Percentiles rank a stretch among this genome's conserved stretches.
Conservation (phyloP, 805 yeast species). For the Saturnispora galanensis region DNA sequence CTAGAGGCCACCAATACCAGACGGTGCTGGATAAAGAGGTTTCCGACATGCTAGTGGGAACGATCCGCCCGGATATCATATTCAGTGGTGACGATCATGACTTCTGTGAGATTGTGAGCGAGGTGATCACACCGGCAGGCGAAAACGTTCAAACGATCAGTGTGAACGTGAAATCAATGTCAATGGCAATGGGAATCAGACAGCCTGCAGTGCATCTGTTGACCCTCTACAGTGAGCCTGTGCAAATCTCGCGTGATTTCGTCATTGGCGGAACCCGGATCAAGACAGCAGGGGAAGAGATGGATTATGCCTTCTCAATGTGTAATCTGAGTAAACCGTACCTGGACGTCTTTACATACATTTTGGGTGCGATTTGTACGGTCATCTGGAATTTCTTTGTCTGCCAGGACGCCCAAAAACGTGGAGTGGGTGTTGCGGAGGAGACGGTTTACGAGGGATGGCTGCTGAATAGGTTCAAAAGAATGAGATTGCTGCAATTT, state of each 20-base stretch:
- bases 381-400: constrained; percentile 4
- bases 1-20: constrained; percentile 78
- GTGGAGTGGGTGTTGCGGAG: not conserved
- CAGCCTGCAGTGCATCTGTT: constrained; percentile 29
- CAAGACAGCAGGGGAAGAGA: constrained; percentile 28
- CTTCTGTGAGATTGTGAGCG: constrained; percentile 71
- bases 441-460: not conserved
- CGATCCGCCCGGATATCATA: constrained; percentile 55
- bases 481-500: not conserved
- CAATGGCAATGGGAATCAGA: constrained; percentile 78
- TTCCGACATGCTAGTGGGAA: constrained; percentile 45
- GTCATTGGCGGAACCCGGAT: constrained; percentile 18
- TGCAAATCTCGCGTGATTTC: constrained; percentile 13
- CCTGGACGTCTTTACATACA: constrained; percentile 30
- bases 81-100: constrained; percentile 97
- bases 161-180: constrained; percentile 60
- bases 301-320: constrained; percentile 28
- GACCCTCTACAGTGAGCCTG: constrained; percentile 13
- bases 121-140: constrained; percentile 11
- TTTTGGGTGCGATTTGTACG: constrained; percentile 27
- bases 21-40: constrained; percentile 61
- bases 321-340: constrained; percentile 42
- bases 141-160: constrained; percentile 4
- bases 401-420: constrained; percentile 1
- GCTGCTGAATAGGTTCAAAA: not conserved